These are phyloP conservation scores for Nowakowskiella sp. DNA, from an alignment of 192 early-diverging fungal genomes.

Conservation along the genomic window DNA sequence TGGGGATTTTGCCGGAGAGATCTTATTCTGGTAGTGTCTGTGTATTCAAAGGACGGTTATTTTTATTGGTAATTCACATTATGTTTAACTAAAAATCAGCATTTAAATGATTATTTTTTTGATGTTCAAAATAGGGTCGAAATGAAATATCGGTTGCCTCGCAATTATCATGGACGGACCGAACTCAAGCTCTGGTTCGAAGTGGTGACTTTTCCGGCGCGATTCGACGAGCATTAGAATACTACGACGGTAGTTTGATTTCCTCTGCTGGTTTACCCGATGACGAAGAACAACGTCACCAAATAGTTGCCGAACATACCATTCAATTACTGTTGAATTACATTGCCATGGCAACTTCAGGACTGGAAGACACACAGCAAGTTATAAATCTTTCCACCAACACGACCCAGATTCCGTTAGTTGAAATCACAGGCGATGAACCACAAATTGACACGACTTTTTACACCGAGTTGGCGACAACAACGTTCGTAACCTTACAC, in stretches of 20 bases:
- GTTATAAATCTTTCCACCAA: neutral
- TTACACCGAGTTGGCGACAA: constrained; percentile 17
- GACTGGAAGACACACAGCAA: constrained; percentile 6
- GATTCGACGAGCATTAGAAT: constrained; percentile 30
- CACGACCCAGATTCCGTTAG: constrained; percentile 9
- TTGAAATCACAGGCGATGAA: neutral
- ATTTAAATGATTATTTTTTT: neutral
- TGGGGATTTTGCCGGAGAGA: constrained; percentile 16
- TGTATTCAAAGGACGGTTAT: constrained; percentile 30
- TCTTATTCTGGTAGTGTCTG: constrained; percentile 24
- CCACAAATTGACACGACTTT: neutral
- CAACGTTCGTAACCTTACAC: constrained; percentile 28
- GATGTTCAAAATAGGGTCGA: constrained; percentile 6
- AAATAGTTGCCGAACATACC: constrained; percentile 23
- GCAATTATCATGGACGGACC: constrained; percentile 32
- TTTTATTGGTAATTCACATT: constrained; percentile 25
- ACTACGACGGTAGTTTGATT: constrained; percentile 19
- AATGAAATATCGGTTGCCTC: constrained; percentile 24
- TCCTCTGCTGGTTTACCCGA: constrained; percentile 29
- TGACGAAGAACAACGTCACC: constrained; percentile 13
- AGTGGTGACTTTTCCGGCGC: constrained; percentile 34
- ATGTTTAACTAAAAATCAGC: constrained; percentile 8
- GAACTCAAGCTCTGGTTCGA: constrained; percentile 33
- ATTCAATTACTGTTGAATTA: constrained; percentile 29
- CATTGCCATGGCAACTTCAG: constrained; percentile 28